Evolutionary conservation across 148 eudicot species (phyloP), one percentile per base, ranked within the genome.

Genomic region (Rhododendron vialii): DNA sequence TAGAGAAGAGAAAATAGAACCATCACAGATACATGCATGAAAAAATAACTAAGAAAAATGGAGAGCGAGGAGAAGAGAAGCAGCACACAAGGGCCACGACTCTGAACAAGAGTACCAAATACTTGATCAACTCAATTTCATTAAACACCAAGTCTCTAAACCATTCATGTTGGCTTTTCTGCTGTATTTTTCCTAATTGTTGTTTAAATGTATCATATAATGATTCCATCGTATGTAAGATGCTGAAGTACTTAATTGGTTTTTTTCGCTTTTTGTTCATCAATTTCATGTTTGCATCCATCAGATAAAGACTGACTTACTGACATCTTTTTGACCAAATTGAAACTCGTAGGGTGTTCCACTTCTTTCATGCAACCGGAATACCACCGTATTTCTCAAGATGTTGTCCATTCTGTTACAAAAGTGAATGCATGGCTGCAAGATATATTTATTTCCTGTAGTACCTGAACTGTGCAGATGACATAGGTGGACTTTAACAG

Each of bases 401-500:
- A 51, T 80, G 15, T 80, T 28, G 35, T 80, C 41, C 20, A 53
- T 81, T 81, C 41, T 51, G 22, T 18, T 17, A 18, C 33, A 78
- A 4, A 67, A 71, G 36, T 80, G 33, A 13, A 65, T 65, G 0
- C 36, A 47, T 10, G 61, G 30, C 35, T 80, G 36, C 65, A 28
- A 50, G 35, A 73, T 28, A 11, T 30, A 7, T 9, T n/a, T 12
- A 30, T 78, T 13, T 75, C 30, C 35, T 53, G 65, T 45, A 4
- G 20, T 83, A n/a, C 15, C 55, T 73, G 47, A 53, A 67, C 50
- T 86, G 47, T 7, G 6, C 43, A 77, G 86, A 47, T 61, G 83
- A 80, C 43, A 76, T 78, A 35, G 86, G 88, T 65, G 83, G 83
- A 57, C 48, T 61, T 87, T 76, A 65, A 87, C 63, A 53, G 63